These are phyloP conservation scores for Staphylotrichum longicolle DNA, from an alignment of 495 filamentous ascomycete species.

Conservation along the genomic window DNA sequence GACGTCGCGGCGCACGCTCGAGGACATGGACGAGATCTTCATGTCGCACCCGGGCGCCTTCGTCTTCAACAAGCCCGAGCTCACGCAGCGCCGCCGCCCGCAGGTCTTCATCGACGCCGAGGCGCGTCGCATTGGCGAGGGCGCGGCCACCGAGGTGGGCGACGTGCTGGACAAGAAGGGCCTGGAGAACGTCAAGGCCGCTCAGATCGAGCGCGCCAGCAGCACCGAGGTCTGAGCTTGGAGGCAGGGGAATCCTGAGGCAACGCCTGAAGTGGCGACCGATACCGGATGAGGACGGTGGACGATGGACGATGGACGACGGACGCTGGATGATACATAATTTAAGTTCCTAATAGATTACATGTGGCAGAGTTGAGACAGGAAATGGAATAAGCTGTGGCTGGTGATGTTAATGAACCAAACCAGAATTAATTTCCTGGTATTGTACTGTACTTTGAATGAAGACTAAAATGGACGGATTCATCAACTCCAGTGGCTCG, in stretches of 20 bases:
- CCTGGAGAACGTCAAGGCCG: not conserved
- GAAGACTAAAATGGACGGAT: no score
- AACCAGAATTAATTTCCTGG: no score
- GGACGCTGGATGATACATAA: no score
- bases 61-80: slow-evolving; percentile 11
- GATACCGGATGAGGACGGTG: no score
- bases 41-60: slow-evolving; percentile 2
- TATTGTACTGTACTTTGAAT: no score
- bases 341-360: no score
- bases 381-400: not conserved
- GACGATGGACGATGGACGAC: no score
- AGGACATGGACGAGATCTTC: slow-evolving; percentile 16
- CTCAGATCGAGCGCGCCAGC: not conserved
- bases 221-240: not conserved
- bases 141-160: not conserved
- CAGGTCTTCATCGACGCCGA: slow-evolving; percentile 10
- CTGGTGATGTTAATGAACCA: not conserved
- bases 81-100: slow-evolving; percentile 7
- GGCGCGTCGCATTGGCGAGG: slow-evolving; percentile 8
- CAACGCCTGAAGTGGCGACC: no score
- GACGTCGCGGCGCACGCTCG: slow-evolving; percentile 11
- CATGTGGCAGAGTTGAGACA: no score
- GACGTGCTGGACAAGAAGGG: not conserved
- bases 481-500: no score
- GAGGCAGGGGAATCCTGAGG: not conserved